Evolutionary conservation across 2,329 filamentous ascomycete genomes (phyloP), one percentile per base, ranked within the genome.

Genomic region (Aspergillus fischeri): DNA sequence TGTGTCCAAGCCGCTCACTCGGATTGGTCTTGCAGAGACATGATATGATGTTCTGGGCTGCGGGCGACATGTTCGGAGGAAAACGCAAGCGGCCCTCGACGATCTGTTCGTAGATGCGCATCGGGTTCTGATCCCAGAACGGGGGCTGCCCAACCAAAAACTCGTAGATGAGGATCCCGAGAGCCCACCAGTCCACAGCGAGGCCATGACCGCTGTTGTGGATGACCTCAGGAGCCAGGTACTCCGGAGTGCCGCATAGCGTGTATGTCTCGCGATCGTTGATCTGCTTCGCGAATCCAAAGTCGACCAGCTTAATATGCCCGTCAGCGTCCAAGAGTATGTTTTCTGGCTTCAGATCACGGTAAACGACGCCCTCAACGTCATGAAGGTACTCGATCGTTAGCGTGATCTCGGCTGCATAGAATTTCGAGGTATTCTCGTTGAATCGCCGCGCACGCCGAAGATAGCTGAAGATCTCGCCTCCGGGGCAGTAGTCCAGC

Each of bases 41-140:
- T 6, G 79, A 80, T 64, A 88, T 85, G 51, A 88, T 81, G 65
- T 86, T 81, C 60, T 83, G 81, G 2, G 85, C 84, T 27, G 83
- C 79, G 3, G 79, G 66, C 1, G 81, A 80, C 80, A 87, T 85
- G 60, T 80, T 80, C 8, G 77, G 78, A 7, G 85, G 85, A 66
- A 83, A 87, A 57, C 83, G 82, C 44, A 88, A 72, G 58, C 79
- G 82, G 57, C 85, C 85, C 70, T 85, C 82, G 14, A 87, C 83
- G 61, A 88, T 88, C 67, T 84, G 84, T 70, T 87, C 85, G 68
- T 87, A 87, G 60, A 87, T 86, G 59, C 85, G 85, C 82, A 87
- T 86, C 3, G 85, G 85, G 63, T 87, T 87, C 58, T 86, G 83
- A 67, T 87, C 85, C 85, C 85, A 88, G 70, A 87, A 88, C 1